Conservation (phyloP, 331 rosid species). For the Cydonia oblonga region DNA sequence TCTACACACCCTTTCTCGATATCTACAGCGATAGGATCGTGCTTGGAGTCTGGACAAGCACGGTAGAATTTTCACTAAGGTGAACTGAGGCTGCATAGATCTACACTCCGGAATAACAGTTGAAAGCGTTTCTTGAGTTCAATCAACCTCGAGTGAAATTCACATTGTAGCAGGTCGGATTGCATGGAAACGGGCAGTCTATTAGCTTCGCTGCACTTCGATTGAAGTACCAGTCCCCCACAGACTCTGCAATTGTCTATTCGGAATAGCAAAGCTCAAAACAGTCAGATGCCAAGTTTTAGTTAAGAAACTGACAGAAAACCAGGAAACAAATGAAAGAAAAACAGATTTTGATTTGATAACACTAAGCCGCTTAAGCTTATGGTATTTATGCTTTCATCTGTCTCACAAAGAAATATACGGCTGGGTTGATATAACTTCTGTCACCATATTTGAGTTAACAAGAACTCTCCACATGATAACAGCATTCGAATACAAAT, state of each 20-base stretch:
- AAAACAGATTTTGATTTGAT: not conserved
- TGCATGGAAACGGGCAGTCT: conserved; percentile 81
- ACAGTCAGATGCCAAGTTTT: not conserved
- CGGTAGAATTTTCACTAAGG: not conserved
- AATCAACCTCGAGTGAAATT: conserved; percentile 9
- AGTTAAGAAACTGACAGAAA: not conserved
- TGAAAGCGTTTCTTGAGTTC: not conserved
- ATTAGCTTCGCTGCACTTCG: conserved; percentile 27
- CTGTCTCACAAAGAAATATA: not conserved
- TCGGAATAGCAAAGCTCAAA: not conserved
- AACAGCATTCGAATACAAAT: not conserved
- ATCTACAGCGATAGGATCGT: not conserved
- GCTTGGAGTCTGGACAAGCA: not conserved
- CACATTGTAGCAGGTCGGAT: conserved; percentile 69
- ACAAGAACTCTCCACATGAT: not conserved
- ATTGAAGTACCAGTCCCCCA: conserved; percentile 14
- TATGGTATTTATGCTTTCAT: not conserved
- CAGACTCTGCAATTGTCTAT: conserved; percentile 84
- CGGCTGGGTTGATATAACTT: not conserved
- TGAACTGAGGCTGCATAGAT: not conserved
- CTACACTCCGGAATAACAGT: not conserved
- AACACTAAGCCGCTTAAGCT: not conserved
- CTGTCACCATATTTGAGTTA: not conserved
- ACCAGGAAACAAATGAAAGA: not conserved
- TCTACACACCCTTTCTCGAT: not conserved